Base-by-base conservation (phyloP, 768 basidiomycete species). In the Hericium coralloides region DNA sequence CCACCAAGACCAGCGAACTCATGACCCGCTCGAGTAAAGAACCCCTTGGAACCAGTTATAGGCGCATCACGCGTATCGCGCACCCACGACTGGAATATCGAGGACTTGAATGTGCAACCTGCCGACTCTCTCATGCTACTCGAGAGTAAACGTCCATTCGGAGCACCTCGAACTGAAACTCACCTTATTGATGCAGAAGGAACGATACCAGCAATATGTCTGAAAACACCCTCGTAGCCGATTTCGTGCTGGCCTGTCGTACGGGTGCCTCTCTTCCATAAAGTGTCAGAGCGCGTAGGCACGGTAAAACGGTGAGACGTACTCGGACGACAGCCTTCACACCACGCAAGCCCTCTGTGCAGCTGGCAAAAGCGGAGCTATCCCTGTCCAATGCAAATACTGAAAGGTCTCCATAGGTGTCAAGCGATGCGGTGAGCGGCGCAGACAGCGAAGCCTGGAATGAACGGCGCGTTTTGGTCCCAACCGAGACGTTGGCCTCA, bases 151-250 rank as follows among this genome's bases (percentile, higher is more conserved):
- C 53, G 15, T 49, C 10, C 38, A 15, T 0, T 14, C 36, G 43
- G n/a, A 0, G 15, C 23, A 41, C 20, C 50, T 31, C 38, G 52
- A 15, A 50, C 1, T 23, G 23, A 9, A 41, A 8, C 18, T n/a
- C 59, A 91, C 93, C 87, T 89, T 43, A 95, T 74, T 2, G 91
- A 93, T 23, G 94, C 95, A 2, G 80, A 77, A 2, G 90, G 82
- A 8, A 78, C 73, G 26, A 98, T 76, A 45, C 78, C 76, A 6
- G 84, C 79, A 20, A 98, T 78, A 56, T 91, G 85, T 49, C 97
- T 76, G 54, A 89, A 70, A 2, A 88, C 83, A 17, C 82, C 84
- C 66, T 98, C 92, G 63, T 95, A 98, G 6, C 85, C 82, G 12
- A 94, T 60, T 65, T 97, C 92, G 65, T 97, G 91, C 58, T 76